phyloP scores from a whole-genome alignment of 805 yeast genomes.

The Nakazawaea holstii region DNA sequence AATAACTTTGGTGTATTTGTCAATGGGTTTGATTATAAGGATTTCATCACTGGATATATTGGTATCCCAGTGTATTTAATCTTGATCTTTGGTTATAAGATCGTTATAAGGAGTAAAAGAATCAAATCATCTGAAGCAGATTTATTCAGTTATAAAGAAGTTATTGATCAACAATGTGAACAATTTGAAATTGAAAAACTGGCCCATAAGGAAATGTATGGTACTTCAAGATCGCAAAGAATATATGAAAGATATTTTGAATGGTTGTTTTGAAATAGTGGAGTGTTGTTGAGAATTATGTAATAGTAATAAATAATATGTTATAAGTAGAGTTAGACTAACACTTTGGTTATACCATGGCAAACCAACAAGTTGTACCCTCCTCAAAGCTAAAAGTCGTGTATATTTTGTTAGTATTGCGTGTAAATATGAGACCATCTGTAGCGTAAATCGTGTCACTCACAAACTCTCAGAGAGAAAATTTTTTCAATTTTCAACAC shows the following conservation, averaged over 20 bases:
- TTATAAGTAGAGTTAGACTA: background rate
- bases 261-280: conserved; percentile 1
- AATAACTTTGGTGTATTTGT: conserved; percentile 40
- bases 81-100: conserved; percentile 53
- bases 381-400: too few relatives aligned
- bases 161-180: conserved; percentile 39
- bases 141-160: conserved; percentile 49
- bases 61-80: conserved; percentile 55
- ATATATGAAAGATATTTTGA: conserved; percentile 4
- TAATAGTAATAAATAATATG: background rate
- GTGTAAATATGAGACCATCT: background rate
- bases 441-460: background rate
- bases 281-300: background rate
- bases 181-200: conserved; percentile 13
- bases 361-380: too few relatives aligned
- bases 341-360: too few relatives aligned
- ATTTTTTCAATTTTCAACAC: background rate
- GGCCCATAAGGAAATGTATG: conserved; percentile 2
- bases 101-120: conserved; percentile 42
- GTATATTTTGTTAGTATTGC: background rate
- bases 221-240: background rate
- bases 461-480: too few relatives aligned
- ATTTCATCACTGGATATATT: conserved; percentile 63
- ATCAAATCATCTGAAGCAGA: conserved; percentile 55
- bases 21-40: conserved; percentile 45